phyloP scores from a whole-genome alignment of 768 basidiomycete species.

The Pleurotus cornucopiae region DNA sequence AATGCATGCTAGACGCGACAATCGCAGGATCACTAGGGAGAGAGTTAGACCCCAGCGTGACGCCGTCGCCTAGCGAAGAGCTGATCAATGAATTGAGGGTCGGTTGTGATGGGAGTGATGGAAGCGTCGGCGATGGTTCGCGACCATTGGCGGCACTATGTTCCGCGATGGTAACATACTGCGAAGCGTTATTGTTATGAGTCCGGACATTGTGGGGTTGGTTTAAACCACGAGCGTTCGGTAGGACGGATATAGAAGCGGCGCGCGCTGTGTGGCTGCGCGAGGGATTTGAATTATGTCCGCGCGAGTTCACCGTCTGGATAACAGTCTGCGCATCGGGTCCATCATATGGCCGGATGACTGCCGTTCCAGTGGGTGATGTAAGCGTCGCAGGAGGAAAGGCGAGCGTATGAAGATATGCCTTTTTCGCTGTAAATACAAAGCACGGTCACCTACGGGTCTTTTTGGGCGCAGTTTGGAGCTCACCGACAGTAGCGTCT shows the following conservation, averaged over 20 bases:
- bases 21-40: conserved; percentile 66
- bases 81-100: conserved; percentile 82
- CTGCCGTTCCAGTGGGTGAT: conserved; percentile 46
- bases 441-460: too few species aligned
- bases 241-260: conserved; percentile 61
- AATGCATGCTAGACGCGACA: conserved; percentile 50
- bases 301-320: conserved; percentile 75
- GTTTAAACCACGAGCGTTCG: conserved; percentile 39
- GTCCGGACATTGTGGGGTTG: conserved; percentile 33
- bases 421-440: conserved; percentile 72
- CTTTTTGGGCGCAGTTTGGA: not conserved
- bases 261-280: conserved; percentile 72
- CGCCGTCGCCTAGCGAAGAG: conserved; percentile 60
- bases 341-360: conserved; percentile 90
- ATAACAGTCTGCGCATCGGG: conserved; percentile 87
- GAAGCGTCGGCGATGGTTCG: conserved; percentile 81
- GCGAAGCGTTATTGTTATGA: conserved; percentile 15
- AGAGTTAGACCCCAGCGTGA: conserved; percentile 32
- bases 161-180: conserved; percentile 49
- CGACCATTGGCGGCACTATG: conserved; percentile 44
- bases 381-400: conserved; percentile 72
- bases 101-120: conserved; percentile 75
- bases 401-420: conserved; percentile 88
- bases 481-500: conserved; percentile 86
- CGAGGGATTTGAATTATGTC: conserved; percentile 56